Base-by-base conservation (phyloP, 768 basidiomycete genomes). In the Hydnomerulius pinastri region DNA sequence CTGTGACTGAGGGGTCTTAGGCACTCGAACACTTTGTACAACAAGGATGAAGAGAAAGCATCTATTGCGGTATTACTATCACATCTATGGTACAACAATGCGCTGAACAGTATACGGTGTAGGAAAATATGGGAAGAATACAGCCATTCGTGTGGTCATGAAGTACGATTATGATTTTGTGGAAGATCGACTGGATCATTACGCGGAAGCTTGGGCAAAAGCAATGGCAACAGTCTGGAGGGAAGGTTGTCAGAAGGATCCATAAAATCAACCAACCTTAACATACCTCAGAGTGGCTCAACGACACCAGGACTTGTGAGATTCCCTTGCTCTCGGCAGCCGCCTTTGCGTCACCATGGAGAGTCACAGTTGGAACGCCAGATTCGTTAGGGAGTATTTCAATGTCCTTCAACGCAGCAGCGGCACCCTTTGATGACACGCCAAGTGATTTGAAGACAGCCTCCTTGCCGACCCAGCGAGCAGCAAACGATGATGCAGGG, bases 381-480 rank as follows among this genome's bases (percentile, higher is more conserved):
- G 78, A 75, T 36, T 76, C 75, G 62, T 86, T 80, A 39, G 89
- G 85, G 51, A 96, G 75, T 60, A 98, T 94, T 70, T 98, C 97
- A 52, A 99, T 98, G 57, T 98, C 95, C 71, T 90, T 90, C 87
- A 98, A 87, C n/a, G 87, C 77, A 15, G 97, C 95, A 6, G 82
- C 90, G 10, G 95, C 96, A 32, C 97, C 97, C 70, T 92, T 89
- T 4, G 91, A 93, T 17, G 85, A 73, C 37, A 93, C 87, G 18
- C 92, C 90, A 1, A 99, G 80, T 4, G 93, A 90, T 75, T 98
- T 98, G 85, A 98, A 98, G 46, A 89, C 84, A 3, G 95, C 96
- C 69, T 98, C 97, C 72, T 98, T 99, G 44, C 92, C 96, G 24
- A 82, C 90, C 96, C 97, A 99, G 48, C 95, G 89, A 29, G 90